phyloP scores from a whole-genome alignment of 2,329 filamentous ascomycete species.

The Pyricularia grisea region DNA sequence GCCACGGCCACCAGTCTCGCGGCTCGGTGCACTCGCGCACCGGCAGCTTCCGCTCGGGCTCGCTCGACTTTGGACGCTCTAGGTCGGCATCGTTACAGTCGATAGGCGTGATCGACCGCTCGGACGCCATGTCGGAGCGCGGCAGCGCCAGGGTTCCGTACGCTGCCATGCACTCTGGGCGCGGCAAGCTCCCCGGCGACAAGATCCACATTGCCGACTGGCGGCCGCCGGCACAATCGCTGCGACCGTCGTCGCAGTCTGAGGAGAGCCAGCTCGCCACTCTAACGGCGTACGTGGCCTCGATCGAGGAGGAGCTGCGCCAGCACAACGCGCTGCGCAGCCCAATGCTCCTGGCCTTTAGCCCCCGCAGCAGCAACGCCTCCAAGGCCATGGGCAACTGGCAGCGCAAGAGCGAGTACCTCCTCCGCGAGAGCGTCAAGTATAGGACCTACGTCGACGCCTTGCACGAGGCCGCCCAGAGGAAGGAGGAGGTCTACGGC shows the following conservation, averaged over 20 bases:
- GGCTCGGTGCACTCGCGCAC: conserved; percentile 35
- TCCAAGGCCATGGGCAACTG: conserved; percentile 87
- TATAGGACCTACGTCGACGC: conserved; percentile 92
- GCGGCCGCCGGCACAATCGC: conserved; percentile 80
- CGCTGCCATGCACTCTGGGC: conserved; percentile 5
- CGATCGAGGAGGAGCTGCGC: conserved; percentile 77
- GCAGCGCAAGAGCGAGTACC: conserved; percentile 89
- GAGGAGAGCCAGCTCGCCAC: conserved; percentile 75
- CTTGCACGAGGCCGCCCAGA: conserved; percentile 58
- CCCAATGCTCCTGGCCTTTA: conserved; percentile 84
- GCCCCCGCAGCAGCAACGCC: conserved; percentile 71
- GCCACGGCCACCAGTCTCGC: conserved; percentile 12
- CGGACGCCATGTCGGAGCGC: not conserved
- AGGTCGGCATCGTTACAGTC: conserved; percentile 33
- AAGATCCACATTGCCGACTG: conserved; percentile 78
- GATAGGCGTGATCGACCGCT: not conserved
- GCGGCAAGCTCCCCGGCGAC: conserved; percentile 67
- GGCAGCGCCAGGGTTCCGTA: conserved; percentile 5
- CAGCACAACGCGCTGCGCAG: conserved; percentile 80
- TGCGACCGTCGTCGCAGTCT: conserved; percentile 69
- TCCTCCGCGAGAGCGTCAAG: conserved; percentile 91
- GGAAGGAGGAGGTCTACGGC: conserved; percentile 62
- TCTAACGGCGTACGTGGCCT: conserved; percentile 69
- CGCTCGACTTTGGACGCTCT: conserved; percentile 54
- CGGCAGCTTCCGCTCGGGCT: conserved; percentile 42